phyloP scores from a whole-genome alignment of 1,284 basidiomycete genomes.

The Ganoderma sinense region DNA sequence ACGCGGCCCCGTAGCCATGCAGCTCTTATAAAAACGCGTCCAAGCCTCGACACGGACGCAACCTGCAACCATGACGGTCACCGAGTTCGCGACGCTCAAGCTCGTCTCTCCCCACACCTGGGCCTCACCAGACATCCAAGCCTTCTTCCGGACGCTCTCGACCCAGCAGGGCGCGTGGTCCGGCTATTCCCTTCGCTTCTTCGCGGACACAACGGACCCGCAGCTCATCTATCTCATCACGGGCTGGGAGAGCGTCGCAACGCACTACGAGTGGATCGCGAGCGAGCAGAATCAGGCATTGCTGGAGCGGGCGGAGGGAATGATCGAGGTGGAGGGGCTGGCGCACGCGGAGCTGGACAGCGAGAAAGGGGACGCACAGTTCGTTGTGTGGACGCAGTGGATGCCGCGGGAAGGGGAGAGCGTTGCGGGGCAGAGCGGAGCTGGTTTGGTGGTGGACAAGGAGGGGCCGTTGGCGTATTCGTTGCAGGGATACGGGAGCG shows the following conservation, averaged over 20 bases:
- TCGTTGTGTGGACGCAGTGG: conserved; percentile 20
- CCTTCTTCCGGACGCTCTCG: conserved; percentile 36
- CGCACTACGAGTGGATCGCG: conserved; percentile 51
- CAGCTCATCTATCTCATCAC: conserved; percentile 48
- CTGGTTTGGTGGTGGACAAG: conserved; percentile 5
- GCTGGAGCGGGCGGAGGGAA: conserved; percentile 39
- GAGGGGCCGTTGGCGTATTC: conserved; percentile 6
- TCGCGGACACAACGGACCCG: conserved; percentile 36
- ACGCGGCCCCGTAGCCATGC: neutral
- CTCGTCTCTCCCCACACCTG: conserved; percentile 24
- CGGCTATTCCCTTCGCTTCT: conserved; percentile 48
- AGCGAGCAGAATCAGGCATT: conserved; percentile 51
- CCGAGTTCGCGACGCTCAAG: conserved; percentile 36
- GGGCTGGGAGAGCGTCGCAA: conserved; percentile 51
- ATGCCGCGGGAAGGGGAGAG: neutral
- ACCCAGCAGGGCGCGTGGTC: conserved; percentile 48
- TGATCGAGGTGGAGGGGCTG: conserved; percentile 45
- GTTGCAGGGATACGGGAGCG: conserved; percentile 4
- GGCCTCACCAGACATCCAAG: conserved; percentile 24
- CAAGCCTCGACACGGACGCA: neutral
- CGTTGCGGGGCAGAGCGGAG: neutral
- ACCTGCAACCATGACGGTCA: conserved; percentile 30
- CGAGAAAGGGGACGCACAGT: conserved; percentile 10
- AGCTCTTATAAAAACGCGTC: neutral
- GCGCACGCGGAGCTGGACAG: conserved; percentile 48